Percentiles rank a stretch among this genome's conserved stretches.
These are phyloP conservation scores for Chenopodium formosanum DNA, from an alignment of 148 eudicot species.

Conservation along the genomic window DNA sequence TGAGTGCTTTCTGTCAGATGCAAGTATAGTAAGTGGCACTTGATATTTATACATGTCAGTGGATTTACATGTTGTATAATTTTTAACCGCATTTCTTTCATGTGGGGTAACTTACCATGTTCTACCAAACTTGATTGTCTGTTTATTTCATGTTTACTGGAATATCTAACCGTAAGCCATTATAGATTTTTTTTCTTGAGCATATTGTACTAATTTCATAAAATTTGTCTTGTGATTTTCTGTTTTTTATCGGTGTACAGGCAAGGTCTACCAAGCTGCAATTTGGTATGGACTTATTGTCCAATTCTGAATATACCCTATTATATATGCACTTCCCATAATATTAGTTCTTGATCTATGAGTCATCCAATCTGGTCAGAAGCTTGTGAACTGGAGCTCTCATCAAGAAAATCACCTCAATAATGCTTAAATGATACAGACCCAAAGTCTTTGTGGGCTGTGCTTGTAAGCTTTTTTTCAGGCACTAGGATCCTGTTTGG, in stretches of 20 bases:
- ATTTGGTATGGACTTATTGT: conserved; percentile 96
- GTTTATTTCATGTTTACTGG: neutral
- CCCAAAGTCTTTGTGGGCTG: conserved; percentile 28
- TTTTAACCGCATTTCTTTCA: neutral
- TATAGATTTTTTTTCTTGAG: too few species aligned
- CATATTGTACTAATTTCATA: too few species aligned
- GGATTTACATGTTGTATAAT: neutral
- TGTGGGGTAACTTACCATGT: neutral
- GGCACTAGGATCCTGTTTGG: too few species aligned
- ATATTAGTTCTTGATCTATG: conserved; percentile 65
- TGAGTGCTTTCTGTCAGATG: neutral
- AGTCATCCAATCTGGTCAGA: conserved; percentile 49
- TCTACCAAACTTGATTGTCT: neutral
- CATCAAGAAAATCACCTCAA: conserved; percentile 26
- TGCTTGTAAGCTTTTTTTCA: conserved; percentile 23
- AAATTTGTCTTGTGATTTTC: neutral
- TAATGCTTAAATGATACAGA: conserved; percentile 24
- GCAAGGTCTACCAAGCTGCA: conserved; percentile 66
- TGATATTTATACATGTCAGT: neutral
- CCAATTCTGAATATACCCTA: conserved; percentile 89
- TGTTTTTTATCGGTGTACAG: conserved; percentile 33
- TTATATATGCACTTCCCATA: conserved; percentile 84
- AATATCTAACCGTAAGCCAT: conserved; percentile 2
- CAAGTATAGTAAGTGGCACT: neutral
- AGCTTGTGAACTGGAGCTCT: conserved; percentile 59